phyloP scores from a whole-genome alignment of 805 yeast genomes.

The Nakazawaea peltata region DNA sequence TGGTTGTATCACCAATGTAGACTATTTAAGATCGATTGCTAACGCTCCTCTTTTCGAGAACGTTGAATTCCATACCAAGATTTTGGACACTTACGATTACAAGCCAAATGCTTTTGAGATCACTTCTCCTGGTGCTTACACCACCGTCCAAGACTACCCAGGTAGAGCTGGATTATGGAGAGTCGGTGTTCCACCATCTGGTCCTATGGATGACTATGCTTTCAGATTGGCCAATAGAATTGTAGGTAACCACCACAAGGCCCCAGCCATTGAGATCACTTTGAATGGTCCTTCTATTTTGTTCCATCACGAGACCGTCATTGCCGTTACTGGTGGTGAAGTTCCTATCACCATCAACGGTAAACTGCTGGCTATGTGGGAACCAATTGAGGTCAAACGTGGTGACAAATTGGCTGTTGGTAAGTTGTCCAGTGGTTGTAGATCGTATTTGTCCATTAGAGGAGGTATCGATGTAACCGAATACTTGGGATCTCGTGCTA shows the following conservation, averaged over 20 bases:
- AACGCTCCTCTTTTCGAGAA: conserved; percentile 76
- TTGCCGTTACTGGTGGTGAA: conserved; percentile 85
- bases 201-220: conserved; percentile 94
- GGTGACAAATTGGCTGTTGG: conserved; percentile 83
- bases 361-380: conserved; percentile 49
- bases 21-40: conserved; percentile 81
- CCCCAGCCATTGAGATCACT: conserved; percentile 90
- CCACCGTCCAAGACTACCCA: conserved; percentile 94
- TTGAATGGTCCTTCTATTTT: conserved; percentile 77
- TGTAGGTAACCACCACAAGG: conserved; percentile 75
- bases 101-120: conserved; percentile 81
- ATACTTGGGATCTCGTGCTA: conserved; percentile 92
- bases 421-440: conserved; percentile 73
- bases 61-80: conserved; percentile 81
- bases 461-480: conserved; percentile 94
- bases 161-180: conserved; percentile 85
- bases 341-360: conserved; percentile 64
- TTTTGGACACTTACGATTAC: conserved; percentile 75
- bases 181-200: conserved; percentile 96
- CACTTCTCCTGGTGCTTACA: conserved; percentile 84
- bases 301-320: conserved; percentile 73
- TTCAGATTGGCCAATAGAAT: conserved; percentile 84
- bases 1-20: conserved; percentile 87
- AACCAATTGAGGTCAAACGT: conserved; percentile 58
- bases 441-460: conserved; percentile 83